Evolutionary conservation across 2,329 filamentous ascomycete species (phyloP).

Genomic region (Aspergillus ochraceus): DNA sequence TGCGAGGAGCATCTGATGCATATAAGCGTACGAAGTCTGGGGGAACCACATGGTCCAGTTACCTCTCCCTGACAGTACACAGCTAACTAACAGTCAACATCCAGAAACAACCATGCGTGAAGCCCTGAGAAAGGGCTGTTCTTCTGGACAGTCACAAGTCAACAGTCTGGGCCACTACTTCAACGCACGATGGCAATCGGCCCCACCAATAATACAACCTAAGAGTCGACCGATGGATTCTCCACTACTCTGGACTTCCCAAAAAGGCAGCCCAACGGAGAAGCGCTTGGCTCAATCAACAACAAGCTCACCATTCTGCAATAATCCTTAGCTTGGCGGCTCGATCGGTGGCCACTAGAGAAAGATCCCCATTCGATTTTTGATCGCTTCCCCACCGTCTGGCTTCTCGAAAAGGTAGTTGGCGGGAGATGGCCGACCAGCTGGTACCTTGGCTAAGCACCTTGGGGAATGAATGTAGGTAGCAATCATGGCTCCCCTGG

Average conservation of each 20-base stretch:
- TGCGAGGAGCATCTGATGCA: no score
- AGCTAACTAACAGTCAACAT: not conserved
- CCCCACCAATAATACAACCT: no score
- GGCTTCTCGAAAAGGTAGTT: slow-evolving; percentile 24
- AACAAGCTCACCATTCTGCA: not conserved
- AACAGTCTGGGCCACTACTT: not conserved
- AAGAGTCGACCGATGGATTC: not conserved
- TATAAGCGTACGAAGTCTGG: no score
- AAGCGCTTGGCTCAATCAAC: not conserved
- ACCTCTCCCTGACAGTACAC: not conserved
- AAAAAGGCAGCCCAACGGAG: slow-evolving; percentile 16
- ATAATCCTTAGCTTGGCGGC: not conserved
- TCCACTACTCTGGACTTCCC: slow-evolving; percentile 27
- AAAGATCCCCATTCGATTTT: not conserved
- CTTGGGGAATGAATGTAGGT: not conserved
- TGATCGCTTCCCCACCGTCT: not conserved
- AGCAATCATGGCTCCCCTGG: not conserved
- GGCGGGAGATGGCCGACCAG: not conserved
- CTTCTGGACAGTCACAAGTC: no score
- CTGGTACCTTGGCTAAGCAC: not conserved
- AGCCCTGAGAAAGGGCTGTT: no score
- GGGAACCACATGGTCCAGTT: no score
- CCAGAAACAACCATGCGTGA: not conserved
- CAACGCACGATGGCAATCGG: not conserved
- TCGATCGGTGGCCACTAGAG: not conserved